Evolutionary conservation across 257 asterid genomes (phyloP).

Genomic region (Solanum lycopersicoides): DNA sequence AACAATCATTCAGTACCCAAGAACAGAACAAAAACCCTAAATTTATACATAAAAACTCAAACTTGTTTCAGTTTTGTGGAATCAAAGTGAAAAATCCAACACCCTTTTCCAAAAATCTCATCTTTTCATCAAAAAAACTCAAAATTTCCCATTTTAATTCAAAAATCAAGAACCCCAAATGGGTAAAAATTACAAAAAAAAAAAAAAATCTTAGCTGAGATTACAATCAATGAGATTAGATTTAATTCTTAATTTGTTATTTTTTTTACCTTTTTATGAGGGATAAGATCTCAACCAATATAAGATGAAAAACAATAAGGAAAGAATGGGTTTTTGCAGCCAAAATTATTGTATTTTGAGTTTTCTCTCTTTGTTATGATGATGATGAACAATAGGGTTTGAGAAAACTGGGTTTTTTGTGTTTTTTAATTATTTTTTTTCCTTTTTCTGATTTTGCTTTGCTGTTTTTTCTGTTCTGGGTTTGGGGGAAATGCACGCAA

Average conservation of each 20-base stretch:
- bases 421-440: background rate
- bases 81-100: slow-evolving; percentile 4
- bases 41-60: background rate
- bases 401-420: background rate
- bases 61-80: background rate
- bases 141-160: background rate
- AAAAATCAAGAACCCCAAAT: background rate
- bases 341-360: background rate
- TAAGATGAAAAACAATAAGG: background rate
- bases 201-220: background rate
- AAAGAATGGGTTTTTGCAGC: background rate
- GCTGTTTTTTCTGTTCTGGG: background rate
- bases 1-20: background rate
- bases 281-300: slow-evolving; percentile 2
- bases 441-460: background rate
- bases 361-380: background rate
- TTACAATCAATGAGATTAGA: background rate
- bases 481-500: slow-evolving; percentile 9
- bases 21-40: background rate
- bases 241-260: background rate
- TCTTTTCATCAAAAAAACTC: background rate
- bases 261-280: slow-evolving; percentile 4
- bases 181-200: background rate
- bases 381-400: background rate
- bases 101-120: background rate